Evolutionary conservation across 805 yeast genomes (phyloP), one percentile per base, ranked within the genome.

Genomic region (Komagataella mondaviorum): DNA sequence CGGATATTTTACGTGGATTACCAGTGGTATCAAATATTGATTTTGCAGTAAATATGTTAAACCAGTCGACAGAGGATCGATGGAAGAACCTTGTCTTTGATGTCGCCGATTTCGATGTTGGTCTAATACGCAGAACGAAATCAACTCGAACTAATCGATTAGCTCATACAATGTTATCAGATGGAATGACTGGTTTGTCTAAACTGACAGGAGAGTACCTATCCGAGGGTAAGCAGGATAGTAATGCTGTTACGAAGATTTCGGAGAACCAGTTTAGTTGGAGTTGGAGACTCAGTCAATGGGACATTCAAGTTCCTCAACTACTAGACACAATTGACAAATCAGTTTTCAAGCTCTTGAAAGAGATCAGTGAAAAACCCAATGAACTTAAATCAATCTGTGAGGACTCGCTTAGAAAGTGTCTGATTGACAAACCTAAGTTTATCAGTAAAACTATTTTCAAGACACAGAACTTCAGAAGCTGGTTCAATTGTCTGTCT

Each of bases 251-350:
- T 20, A 44, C 17, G 48, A n/a, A 43, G 46, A 12, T 44, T 4
- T 36, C 23, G 6, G 50, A 55, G 1, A 61, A 59, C 20, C 62
- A 63, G 22, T 53, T 64, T 1, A 85, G 74, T 60, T 80, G 76
- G 78, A 77, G 81, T 1, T 83, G 96, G 88, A 85, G 85, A 59
- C 64, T 90, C 45, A 77, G 75, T 46, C 76, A 78, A 49, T 90
- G 97, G 97, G 84, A 83, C 51, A 54, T 85, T 1, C 87, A 95
- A 0, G 54, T 61, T 0, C 71, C 81, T 1, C 61, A 53, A 0
- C 60, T 74, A 0, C 39, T 30, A 14, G 49, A 51, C 0, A 63
- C 69, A 1, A 76, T 71, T 45, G 71, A 77, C 47, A 75, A 74
- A 47, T 66, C 71, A 2, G 63, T 82, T 2, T 88, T 83, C 59